These are phyloP conservation scores for Dalbergia cultrata DNA, from an alignment of 306 rosid species.

Conservation along the genomic window DNA sequence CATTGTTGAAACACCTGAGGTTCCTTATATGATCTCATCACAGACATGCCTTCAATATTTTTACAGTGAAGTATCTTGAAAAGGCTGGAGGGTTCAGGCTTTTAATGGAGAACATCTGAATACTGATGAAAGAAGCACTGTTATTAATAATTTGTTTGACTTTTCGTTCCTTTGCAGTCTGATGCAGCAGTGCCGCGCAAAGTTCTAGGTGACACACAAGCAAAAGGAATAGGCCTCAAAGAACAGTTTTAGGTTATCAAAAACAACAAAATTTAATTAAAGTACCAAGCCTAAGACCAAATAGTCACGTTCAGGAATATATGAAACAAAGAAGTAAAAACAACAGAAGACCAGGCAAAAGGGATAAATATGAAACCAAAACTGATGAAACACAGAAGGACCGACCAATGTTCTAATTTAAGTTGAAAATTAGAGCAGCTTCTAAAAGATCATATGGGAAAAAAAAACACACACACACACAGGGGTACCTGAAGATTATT, in stretches of 20 bases:
- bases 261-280: slow-evolving; percentile 39
- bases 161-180: slow-evolving; percentile 32
- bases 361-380: slow-evolving; percentile 1
- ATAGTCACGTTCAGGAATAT: slow-evolving; percentile 36
- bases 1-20: slow-evolving; percentile 3
- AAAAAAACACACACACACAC: neutral
- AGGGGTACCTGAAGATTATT: slow-evolving; percentile 81
- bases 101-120: slow-evolving; percentile 48
- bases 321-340: slow-evolving; percentile 7
- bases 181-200: slow-evolving; percentile 27
- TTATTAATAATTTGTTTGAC: slow-evolving; percentile 29
- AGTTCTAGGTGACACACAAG: slow-evolving; percentile 48
- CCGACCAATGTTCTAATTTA: slow-evolving; percentile 2
- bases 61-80: slow-evolving; percentile 21
- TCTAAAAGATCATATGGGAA: neutral
- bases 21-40: slow-evolving; percentile 6
- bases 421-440: neutral
- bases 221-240: slow-evolving; percentile 51
- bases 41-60: slow-evolving; percentile 6
- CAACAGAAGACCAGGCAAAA: slow-evolving; percentile 50
- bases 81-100: slow-evolving; percentile 38
- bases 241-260: slow-evolving; percentile 37
- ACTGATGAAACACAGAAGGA: neutral
- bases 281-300: slow-evolving; percentile 31
- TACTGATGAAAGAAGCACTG: slow-evolving; percentile 30